Conservation (phyloP, 768 basidiomycete species). For the Mycena filopes region DNA sequence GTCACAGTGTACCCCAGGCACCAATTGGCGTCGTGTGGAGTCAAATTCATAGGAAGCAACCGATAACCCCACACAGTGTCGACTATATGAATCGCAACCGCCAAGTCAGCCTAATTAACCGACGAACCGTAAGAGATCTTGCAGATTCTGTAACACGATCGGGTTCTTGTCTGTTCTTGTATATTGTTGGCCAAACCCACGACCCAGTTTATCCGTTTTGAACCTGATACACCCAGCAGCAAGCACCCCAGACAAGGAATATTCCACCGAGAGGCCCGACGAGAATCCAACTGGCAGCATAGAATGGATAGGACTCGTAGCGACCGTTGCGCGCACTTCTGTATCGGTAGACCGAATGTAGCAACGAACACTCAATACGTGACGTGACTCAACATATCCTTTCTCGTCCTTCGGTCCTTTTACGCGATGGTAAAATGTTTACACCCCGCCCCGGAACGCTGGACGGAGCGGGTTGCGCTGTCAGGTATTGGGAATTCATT, state of each 20-base stretch:
- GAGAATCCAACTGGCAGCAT: slow-evolving; percentile 4
- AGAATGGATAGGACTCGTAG: slow-evolving; percentile 12
- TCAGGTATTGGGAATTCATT: neutral
- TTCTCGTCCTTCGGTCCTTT: slow-evolving; percentile 1
- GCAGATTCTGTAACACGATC: slow-evolving; percentile 24
- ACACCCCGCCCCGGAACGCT: neutral
- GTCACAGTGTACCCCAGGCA: slow-evolving; percentile 15
- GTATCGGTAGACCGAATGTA: neutral
- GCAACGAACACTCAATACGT: slow-evolving; percentile 22
- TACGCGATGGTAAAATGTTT: neutral
- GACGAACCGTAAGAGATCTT: slow-evolving; percentile 22
- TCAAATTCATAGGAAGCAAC: slow-evolving; percentile 30
- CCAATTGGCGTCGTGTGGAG: slow-evolving; percentile 14
- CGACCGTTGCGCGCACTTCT: slow-evolving; percentile 26
- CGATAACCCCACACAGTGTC: slow-evolving; percentile 30
- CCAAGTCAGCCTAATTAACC: slow-evolving; percentile 23
- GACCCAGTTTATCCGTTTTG: neutral
- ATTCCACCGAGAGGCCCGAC: slow-evolving; percentile 20
- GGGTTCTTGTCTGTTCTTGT: no score
- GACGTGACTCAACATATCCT: slow-evolving; percentile 29
- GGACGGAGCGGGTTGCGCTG: neutral
- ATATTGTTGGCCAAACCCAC: slow-evolving; percentile 2
- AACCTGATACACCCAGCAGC: neutral
- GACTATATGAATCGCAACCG: slow-evolving; percentile 31
- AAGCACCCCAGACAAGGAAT: neutral